Conservation (phyloP, 2,329 filamentous ascomycete genomes). For the Ophiosphaerella korrae region DNA sequence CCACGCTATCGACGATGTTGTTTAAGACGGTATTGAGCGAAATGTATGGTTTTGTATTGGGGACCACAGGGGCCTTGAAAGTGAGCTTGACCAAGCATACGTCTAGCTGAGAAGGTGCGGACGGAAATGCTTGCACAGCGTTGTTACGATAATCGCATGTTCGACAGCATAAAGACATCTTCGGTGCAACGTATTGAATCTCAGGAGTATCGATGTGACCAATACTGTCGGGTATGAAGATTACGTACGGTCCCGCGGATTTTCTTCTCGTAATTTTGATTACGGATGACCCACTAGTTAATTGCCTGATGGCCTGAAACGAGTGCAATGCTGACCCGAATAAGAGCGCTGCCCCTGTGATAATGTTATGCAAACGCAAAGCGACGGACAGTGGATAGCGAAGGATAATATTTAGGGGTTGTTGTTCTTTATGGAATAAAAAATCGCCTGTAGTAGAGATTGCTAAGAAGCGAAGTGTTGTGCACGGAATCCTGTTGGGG, state of each 20-base stretch:
- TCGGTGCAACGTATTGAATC: neutral
- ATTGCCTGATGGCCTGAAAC: no score
- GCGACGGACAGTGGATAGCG: neutral
- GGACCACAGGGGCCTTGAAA: conserved; percentile 21
- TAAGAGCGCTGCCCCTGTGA: no score
- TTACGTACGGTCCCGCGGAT: no score
- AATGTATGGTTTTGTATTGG: conserved; percentile 10
- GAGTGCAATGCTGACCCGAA: no score
- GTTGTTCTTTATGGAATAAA: neutral
- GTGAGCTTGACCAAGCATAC: conserved; percentile 30
- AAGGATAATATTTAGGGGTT: neutral
- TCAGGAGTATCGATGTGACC: neutral
- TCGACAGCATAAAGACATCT: conserved; percentile 26
- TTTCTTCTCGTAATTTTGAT: no score
- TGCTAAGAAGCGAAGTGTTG: no score
- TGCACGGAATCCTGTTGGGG: no score
- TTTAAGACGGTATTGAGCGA: conserved; percentile 32
- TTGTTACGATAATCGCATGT: conserved; percentile 37
- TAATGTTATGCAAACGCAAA: no score
- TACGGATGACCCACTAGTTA: no score
- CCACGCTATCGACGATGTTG: conserved; percentile 32
- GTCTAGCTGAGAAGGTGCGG: conserved; percentile 22
- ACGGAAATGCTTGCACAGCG: conserved; percentile 14
- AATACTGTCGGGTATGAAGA: no score
- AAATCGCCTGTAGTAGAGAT: no score